Conservation (phyloP, 2,329 filamentous ascomycete genomes). For the Cladophialophora bantiana region DNA sequence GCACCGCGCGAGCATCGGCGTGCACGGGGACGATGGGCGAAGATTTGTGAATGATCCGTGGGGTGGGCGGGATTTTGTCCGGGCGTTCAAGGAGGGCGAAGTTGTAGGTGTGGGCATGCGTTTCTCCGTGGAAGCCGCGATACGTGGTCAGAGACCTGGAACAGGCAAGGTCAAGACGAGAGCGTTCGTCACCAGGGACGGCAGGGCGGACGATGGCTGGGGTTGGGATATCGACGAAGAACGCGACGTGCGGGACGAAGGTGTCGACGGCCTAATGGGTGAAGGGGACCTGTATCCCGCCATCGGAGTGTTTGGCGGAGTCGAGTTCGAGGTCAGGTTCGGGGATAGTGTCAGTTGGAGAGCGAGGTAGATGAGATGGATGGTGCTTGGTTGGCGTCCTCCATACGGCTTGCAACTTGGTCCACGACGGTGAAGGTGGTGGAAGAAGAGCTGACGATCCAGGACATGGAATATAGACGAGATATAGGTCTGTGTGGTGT, state of each 20-base stretch:
- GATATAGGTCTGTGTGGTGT: too few relatives aligned
- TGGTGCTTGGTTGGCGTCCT: too few relatives aligned
- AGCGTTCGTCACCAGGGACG: constrained; percentile 67
- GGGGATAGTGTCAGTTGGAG: constrained; percentile 44
- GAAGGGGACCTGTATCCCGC: constrained; percentile 69
- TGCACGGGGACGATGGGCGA: constrained; percentile 69
- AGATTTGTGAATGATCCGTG: constrained; percentile 68
- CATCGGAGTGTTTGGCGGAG: constrained; percentile 67
- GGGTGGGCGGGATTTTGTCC: constrained; percentile 66
- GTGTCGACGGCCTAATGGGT: constrained; percentile 71
- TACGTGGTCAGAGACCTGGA: neutral
- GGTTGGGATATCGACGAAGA: constrained; percentile 69
- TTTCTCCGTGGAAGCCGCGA: constrained; percentile 49
- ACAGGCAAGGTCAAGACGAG: constrained; percentile 37
- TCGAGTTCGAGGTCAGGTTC: constrained; percentile 66
- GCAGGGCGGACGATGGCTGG: constrained; percentile 51
- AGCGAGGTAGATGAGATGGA: neutral
- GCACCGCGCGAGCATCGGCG: constrained; percentile 66
- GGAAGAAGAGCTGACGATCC: too few relatives aligned
- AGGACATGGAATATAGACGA: too few relatives aligned
- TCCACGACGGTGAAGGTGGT: too few relatives aligned
- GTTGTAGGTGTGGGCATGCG: constrained; percentile 66
- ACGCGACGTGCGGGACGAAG: constrained; percentile 58
- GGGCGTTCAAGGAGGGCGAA: constrained; percentile 60
- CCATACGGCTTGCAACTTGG: too few relatives aligned